phyloP scores from a whole-genome alignment of 768 basidiomycete genomes.

The Leccinum uliginosum region DNA sequence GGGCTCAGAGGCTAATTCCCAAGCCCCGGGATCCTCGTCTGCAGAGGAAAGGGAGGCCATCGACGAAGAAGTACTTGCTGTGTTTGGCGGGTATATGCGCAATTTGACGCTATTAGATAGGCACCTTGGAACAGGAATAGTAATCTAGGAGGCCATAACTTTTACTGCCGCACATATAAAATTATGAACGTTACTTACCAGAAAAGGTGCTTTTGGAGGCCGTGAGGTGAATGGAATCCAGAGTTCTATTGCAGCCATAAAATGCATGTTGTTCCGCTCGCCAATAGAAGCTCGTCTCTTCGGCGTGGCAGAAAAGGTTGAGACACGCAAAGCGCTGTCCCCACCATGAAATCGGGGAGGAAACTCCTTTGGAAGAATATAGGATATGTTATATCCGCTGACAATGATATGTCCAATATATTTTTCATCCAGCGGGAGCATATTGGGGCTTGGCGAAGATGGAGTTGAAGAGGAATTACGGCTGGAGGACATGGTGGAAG shows the following conservation, averaged over 20 bases:
- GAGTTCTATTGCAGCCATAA: slow-evolving; percentile 79
- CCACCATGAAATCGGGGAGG: slow-evolving; percentile 28
- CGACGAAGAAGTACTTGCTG: slow-evolving; percentile 49
- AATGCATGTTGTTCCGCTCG: slow-evolving; percentile 59
- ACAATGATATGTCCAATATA: slow-evolving; percentile 76
- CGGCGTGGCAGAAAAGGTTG: slow-evolving; percentile 26
- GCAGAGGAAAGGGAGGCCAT: slow-evolving; percentile 72
- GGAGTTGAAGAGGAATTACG: slow-evolving; percentile 37
- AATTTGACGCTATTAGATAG: slow-evolving; percentile 71
- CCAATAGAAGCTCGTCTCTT: slow-evolving; percentile 49
- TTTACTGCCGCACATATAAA: slow-evolving; percentile 3
- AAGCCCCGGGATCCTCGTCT: slow-evolving; percentile 62
- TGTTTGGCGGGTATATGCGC: slow-evolving; percentile 63
- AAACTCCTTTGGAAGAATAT: slow-evolving; percentile 69
- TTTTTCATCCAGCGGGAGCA: slow-evolving; percentile 53
- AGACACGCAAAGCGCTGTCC: slow-evolving; percentile 21
- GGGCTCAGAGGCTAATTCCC: slow-evolving; percentile 78
- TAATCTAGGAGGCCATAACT: slow-evolving; percentile 48
- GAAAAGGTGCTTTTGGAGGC: slow-evolving; percentile 71
- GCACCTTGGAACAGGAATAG: slow-evolving; percentile 75
- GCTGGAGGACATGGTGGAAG: slow-evolving; percentile 30
- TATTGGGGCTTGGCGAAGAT: slow-evolving; percentile 20
- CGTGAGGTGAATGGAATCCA: slow-evolving; percentile 64
- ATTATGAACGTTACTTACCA: slow-evolving; percentile 40
- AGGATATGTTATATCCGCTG: slow-evolving; percentile 72